Base-by-base conservation (phyloP, 2,329 filamentous ascomycete genomes). In the Cladosporium halotolerans region DNA sequence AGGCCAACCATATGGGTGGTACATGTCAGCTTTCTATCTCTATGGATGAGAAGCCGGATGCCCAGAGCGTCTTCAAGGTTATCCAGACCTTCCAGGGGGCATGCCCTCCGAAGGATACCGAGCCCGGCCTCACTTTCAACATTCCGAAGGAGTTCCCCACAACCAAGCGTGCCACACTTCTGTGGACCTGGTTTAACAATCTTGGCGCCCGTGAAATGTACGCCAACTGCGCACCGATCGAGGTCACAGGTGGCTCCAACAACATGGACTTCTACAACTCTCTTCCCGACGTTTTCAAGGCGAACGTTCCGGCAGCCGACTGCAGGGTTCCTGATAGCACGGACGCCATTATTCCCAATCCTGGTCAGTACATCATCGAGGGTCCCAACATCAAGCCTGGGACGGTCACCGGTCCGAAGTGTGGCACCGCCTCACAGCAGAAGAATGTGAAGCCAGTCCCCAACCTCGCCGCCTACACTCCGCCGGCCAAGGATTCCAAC, bases 151-250 rank as follows among this genome's bases (percentile, higher is more conserved):
- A 83, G n/a, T 78, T 96, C 41, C 81, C 84, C 1, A 75, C 85
- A 1, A 92, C 92, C 7, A 16, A 49, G 31, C 77, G 87, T 32
- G 86, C 85, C 34, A 85, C 85, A 0, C 75, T 96, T 9, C 88
- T 89, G 0, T 96, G 90, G 89, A 88, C 88, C 2, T 96, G 88
- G 51, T 84, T 92, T 74, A 96, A 96, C 67, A 82, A 85, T 56
- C 70, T 95, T 4, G 91, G 92, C 4, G 92, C 95, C 73, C 83
- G 90, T 1, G 92, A 97, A 68, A 88, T 96, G 79, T 97, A 97
- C 78, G 95, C 95, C 89, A 93, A 96, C 78, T 97, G 93, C 62
- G 89, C 86, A 0, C 82, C 88, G 0, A 71, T 95, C 51, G 79
- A 73, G 0, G 75, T 96, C 18, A 81, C 79, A 1, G 71, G 68